Base-by-base conservation (phyloP, 129 eudicot species). In the carrot (Daucus carota) region DNA sequence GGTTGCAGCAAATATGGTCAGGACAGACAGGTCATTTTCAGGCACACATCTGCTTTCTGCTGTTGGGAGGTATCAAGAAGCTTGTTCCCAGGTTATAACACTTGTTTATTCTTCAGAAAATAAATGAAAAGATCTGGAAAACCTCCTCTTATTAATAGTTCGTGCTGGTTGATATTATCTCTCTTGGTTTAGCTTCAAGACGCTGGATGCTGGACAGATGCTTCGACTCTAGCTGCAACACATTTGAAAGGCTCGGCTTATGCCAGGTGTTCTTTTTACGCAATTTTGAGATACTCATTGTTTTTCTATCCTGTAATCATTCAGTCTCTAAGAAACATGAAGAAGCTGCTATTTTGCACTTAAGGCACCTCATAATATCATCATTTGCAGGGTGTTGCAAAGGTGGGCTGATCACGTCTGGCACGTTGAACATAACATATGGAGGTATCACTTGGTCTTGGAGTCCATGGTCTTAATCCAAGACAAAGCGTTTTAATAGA, bases 191-290 rank as follows among this genome's bases (percentile, higher is more conserved):
- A 94, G 99, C 87, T 94, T 69, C 99, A 94, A 83, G 99, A 94
- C 84, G 99, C 99, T 76, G 99, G 99, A 73, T 89, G 92, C 81
- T 94, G 99, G 99, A 91, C 97, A 28, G 97, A 94, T 85, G 99
- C 99, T 87, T 96, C 99, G 78, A 94, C 99, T 69, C 82, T 94
- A 72, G 99, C 99, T 33, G 99, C 99, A 76, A 89, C 99, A 80
- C 97, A 94, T 86, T 85, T 94, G 36, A 91, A 87, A 71, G 99
- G 97, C 72, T 83, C 96, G 28, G 97, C 89, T 79, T 94, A 94
- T 84, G 92, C 97, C 76, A 89, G 99, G 99, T 94, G 10, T 70
- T 38, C 60, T 70, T 77, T 79, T 84, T 76, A 71, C 48, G 48
- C 66, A 70, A 10, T 70, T 70, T 8, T 11, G 26, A 1, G 31